phyloP scores from a whole-genome alignment of 805 yeast species.

The Metschnikowia anglica region DNA sequence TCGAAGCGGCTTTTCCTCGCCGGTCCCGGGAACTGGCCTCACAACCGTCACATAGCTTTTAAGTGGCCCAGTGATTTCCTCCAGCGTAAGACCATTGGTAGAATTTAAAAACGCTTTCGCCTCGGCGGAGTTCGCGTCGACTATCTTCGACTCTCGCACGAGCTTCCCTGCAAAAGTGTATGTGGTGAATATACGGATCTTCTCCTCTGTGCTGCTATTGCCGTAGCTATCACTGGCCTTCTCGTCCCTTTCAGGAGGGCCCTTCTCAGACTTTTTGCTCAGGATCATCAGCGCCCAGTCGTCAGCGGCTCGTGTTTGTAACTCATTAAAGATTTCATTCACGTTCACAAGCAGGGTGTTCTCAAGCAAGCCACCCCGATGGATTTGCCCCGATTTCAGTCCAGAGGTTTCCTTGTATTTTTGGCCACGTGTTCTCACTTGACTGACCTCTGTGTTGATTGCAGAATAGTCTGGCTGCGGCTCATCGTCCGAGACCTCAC shows the following conservation, averaged over 20 bases:
- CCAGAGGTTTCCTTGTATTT: constrained; percentile 40
- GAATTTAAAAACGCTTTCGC: constrained; percentile 77
- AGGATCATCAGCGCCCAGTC: constrained; percentile 20
- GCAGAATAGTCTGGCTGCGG: constrained; percentile 41
- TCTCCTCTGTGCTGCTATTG: constrained; percentile 4
- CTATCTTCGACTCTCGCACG: constrained; percentile 74
- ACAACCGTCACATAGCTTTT: constrained; percentile 36
- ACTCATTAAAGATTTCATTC: constrained; percentile 31
- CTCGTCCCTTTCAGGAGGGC: not conserved
- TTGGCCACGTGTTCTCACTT: constrained; percentile 69
- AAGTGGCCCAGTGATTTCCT: constrained; percentile 10
- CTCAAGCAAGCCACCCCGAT: constrained; percentile 14
- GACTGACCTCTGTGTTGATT: constrained; percentile 54
- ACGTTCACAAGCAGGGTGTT: constrained; percentile 29
- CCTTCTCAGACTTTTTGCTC: constrained; percentile 15
- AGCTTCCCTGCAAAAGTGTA: constrained; percentile 90
- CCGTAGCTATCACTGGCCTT: not conserved
- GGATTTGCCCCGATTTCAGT: constrained; percentile 1
- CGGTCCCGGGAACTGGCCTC: constrained; percentile 31
- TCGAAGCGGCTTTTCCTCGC: constrained; percentile 37
- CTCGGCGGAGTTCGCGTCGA: constrained; percentile 76
- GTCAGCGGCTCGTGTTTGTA: constrained; percentile 7
- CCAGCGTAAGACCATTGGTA: constrained; percentile 34
- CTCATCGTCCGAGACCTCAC: constrained; percentile 25
- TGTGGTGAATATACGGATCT: constrained; percentile 66